A percentile compares a stretch with the other conserved stretches of the same genome.
phyloP scores from a whole-genome alignment of 305 asterid genomes.

The Ruellia speciosa region DNA sequence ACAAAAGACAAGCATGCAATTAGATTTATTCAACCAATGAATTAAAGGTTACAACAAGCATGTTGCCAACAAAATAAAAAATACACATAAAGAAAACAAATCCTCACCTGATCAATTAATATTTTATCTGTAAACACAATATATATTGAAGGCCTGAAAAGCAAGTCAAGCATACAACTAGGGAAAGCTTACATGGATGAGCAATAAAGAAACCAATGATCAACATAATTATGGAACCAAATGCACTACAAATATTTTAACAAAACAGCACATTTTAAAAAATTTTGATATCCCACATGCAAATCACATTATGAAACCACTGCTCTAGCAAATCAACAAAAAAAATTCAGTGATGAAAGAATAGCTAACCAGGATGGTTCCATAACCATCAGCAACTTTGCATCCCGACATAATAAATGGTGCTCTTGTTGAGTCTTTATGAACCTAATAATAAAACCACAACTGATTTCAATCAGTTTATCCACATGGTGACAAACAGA shows the following conservation, averaged over 20 bases:
- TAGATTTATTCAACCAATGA: neutral
- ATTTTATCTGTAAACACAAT: too few relatives aligned
- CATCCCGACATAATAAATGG: constrained; percentile 97
- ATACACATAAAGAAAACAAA: too few relatives aligned
- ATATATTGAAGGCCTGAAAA: too few relatives aligned
- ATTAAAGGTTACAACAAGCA: too few relatives aligned
- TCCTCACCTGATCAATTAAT: neutral
- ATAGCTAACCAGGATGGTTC: constrained; percentile 75
- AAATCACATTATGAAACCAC: neutral
- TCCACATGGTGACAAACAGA: constrained; percentile 8
- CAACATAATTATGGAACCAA: neutral
- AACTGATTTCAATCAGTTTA: constrained; percentile 2
- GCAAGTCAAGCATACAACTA: too few relatives aligned
- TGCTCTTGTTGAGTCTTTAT: constrained; percentile 65
- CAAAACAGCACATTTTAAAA: too few relatives aligned
- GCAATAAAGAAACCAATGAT: too few relatives aligned
- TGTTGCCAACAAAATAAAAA: too few relatives aligned
- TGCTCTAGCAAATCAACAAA: neutral
- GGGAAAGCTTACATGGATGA: too few relatives aligned
- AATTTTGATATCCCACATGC: neutral
- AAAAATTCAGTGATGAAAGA: constrained; percentile 13
- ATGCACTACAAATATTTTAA: neutral
- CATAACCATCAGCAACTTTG: constrained; percentile 97
- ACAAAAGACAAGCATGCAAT: constrained; percentile 3
- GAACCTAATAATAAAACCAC: constrained; percentile 42